These are phyloP conservation scores for Mucor saturninus DNA, from an alignment of 371 early-diverging fungal genomes.

Conservation along the genomic window DNA sequence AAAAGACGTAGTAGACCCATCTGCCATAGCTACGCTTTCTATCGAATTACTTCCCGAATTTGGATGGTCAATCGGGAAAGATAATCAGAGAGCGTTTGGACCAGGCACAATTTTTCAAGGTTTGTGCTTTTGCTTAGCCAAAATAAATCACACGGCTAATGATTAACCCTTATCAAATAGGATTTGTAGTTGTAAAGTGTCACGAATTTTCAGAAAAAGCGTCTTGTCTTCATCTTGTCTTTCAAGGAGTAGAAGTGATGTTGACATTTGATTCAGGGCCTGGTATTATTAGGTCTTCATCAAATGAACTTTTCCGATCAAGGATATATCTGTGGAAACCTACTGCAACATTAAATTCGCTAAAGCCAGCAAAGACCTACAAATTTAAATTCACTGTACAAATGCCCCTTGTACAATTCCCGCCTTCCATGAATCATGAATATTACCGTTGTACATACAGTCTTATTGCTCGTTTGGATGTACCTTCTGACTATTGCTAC, in stretches of 20 bases:
- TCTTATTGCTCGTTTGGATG: slow-evolving; percentile 33
- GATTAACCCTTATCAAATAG: slow-evolving; percentile 1
- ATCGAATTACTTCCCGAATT: background rate
- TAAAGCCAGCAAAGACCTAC: slow-evolving; percentile 15
- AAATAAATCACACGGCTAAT: background rate
- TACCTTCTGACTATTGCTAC: background rate
- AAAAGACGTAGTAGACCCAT: background rate
- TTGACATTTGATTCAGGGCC: slow-evolving; percentile 22
- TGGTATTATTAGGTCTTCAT: slow-evolving; percentile 18
- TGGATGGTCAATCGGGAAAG: background rate
- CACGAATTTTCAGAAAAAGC: slow-evolving; percentile 25
- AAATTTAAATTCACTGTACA: slow-evolving; percentile 44
- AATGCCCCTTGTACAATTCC: slow-evolving; percentile 46
- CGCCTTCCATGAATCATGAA: slow-evolving; percentile 35
- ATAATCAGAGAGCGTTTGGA: slow-evolving; percentile 38
- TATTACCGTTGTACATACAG: slow-evolving; percentile 37
- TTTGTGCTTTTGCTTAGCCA: slow-evolving; percentile 1
- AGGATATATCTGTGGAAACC: slow-evolving; percentile 40
- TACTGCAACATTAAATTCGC: slow-evolving; percentile 15
- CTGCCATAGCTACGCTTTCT: background rate
- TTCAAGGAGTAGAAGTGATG: slow-evolving; percentile 32
- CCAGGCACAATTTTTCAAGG: slow-evolving; percentile 53
- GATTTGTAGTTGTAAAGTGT: slow-evolving; percentile 26
- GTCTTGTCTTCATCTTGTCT: slow-evolving; percentile 28
- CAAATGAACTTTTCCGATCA: slow-evolving; percentile 32